Percentiles rank a stretch among this genome's conserved stretches.
Conservation (phyloP, 2,329 filamentous ascomycete species). For the Pestalotiopsis sp. region DNA sequence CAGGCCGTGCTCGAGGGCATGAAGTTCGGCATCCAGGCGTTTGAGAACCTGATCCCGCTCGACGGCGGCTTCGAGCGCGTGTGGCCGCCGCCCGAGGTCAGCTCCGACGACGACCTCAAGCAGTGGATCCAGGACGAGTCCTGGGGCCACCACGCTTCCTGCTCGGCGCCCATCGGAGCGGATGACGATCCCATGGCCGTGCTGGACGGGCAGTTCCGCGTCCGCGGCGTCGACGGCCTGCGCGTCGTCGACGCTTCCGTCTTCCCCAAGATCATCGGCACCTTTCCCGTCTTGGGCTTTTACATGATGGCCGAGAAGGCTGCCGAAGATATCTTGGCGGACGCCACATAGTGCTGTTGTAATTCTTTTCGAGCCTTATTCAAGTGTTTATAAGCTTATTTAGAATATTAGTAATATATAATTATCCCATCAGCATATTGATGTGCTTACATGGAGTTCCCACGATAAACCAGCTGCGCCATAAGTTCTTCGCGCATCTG, state of each 20-base stretch:
- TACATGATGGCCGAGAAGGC: constrained; percentile 32
- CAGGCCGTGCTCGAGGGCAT: constrained; percentile 61
- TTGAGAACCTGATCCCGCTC: constrained; percentile 43
- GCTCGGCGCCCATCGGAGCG: constrained; percentile 31
- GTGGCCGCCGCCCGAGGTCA: constrained; percentile 24
- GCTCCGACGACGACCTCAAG: constrained; percentile 24
- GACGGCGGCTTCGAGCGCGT: constrained; percentile 33
- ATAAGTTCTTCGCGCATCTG: not conserved
- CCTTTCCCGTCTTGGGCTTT: constrained; percentile 30
- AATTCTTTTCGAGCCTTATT: not conserved
- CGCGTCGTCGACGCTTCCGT: constrained; percentile 58
- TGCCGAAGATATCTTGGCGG: constrained; percentile 27
- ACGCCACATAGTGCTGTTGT: not conserved
- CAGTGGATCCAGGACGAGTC: constrained; percentile 30
- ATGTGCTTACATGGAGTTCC: not conserved
- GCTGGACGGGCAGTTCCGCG: constrained; percentile 53
- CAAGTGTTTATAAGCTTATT: not conserved
- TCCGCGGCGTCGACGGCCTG: constrained; percentile 51
- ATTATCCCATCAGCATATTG: not conserved
- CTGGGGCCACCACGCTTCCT: constrained; percentile 32
- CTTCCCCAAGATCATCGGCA: constrained; percentile 51
- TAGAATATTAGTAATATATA: not conserved
- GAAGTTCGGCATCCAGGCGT: constrained; percentile 50
- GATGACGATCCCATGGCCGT: constrained; percentile 55
- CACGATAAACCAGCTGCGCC: not conserved